A percentile compares a stretch with the other conserved stretches of the same genome.
Evolutionary conservation across 805 yeast genomes (phyloP).

Genomic region (Candida fluviatilis): DNA sequence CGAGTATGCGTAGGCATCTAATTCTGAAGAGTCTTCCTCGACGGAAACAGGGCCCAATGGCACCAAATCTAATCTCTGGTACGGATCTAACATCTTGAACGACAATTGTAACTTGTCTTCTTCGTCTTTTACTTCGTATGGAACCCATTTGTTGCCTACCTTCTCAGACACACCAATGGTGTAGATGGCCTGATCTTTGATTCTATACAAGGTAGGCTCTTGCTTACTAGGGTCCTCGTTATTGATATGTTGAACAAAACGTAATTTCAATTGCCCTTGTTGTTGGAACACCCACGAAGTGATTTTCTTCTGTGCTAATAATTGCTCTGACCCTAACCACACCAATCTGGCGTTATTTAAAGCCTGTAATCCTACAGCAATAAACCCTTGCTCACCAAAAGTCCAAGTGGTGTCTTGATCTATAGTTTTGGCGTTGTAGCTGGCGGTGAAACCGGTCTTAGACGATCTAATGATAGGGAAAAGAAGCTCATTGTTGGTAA

Average conservation of each 20-base stretch:
- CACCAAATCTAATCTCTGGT: constrained; percentile 70
- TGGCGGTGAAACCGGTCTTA: constrained; percentile 54
- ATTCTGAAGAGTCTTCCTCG: constrained; percentile 27
- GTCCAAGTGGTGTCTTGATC: constrained; percentile 61
- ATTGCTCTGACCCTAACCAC: constrained; percentile 73
- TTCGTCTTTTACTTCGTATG: constrained; percentile 40
- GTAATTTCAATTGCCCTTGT: constrained; percentile 56
- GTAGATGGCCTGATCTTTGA: constrained; percentile 66
- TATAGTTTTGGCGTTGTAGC: constrained; percentile 39
- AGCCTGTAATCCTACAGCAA: constrained; percentile 77
- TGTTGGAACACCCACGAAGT: constrained; percentile 71
- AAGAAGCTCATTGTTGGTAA: constrained; percentile 64
- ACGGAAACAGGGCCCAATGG: constrained; percentile 37
- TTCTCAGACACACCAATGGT: constrained; percentile 46
- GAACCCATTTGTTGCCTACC: constrained; percentile 58
- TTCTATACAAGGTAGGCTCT: constrained; percentile 52
- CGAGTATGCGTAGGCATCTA: constrained; percentile 47
- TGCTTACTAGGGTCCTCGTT: constrained; percentile 40
- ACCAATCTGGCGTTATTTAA: constrained; percentile 69
- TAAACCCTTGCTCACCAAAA: constrained; percentile 71
- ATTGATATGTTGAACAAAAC: constrained; percentile 52
- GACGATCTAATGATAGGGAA: constrained; percentile 70
- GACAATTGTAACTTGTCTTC: constrained; percentile 73
- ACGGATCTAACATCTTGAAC: constrained; percentile 90
- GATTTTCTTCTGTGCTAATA: constrained; percentile 35